Base-by-base conservation (phyloP, 768 basidiomycete genomes). In the Pholiota molesta region DNA sequence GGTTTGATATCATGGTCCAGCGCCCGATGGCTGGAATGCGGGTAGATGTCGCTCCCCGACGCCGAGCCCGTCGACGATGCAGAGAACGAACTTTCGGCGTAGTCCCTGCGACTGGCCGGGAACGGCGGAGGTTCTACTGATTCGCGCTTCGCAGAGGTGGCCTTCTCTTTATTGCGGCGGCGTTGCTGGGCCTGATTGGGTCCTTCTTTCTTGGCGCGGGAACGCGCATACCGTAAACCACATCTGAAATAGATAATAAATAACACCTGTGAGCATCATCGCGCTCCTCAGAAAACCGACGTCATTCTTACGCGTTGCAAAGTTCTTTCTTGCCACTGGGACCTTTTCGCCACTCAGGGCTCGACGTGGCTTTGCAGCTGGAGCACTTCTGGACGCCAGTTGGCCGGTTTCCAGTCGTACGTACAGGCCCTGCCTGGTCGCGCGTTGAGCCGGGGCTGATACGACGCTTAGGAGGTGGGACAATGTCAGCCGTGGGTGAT, bases 331-430 rank as follows among this genome's bases (percentile, higher is more conserved):
- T 90, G 28, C 94, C 94, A 68, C 85, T 92, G 56, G 92, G 92
- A 19, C 94, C 94, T 74, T 95, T 95, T 71, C 94, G 80, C 94
- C 94, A 95, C 73, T 95, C 94, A 0, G 94, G 94, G 70, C 92
- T 94, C 8, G 83, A 82, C 7, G 89, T 92, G 11, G 82, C 88
- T 74, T 88, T 90, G 75, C 94, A 95, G 71, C 90, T 92, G 21
- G 86, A 83, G 74, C 93, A 95, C 67, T 84, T 84, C 61, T 83
- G 72, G 17, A 95, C 79, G 0, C 93, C 93, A 56, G 81, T 80
- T 0, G 93, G 92, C 21, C 92, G 83, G 66, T 89, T 91, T 19
- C 88, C 84, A 33, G 78, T 73, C 57, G 73, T 78, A 59, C 86
- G 80, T 23, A 80, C 76, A 31, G 79, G 73, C 13, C 72, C 74